These are phyloP conservation scores for Lachnellula willkommii DNA, from an alignment of 2,329 filamentous ascomycete species.

Conservation along the genomic window DNA sequence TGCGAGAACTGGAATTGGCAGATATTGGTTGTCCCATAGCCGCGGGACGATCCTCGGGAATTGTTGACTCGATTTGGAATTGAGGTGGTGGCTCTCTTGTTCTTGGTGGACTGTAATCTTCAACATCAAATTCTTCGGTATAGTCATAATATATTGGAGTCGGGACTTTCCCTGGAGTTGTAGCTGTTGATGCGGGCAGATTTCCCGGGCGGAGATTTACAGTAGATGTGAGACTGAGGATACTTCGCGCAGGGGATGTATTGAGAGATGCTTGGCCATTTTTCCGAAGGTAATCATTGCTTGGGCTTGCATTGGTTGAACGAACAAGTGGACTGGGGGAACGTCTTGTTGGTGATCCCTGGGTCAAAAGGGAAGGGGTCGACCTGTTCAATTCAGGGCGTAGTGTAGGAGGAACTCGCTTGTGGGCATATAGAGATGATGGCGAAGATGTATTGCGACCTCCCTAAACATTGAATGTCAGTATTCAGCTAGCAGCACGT, in stretches of 20 bases:
- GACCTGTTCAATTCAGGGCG: constrained; percentile 28
- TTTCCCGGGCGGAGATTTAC: constrained; percentile 20
- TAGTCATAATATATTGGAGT: constrained; percentile 33
- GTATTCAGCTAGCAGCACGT: not conserved
- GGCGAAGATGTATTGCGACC: constrained; percentile 26
- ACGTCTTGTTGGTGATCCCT: constrained; percentile 24
- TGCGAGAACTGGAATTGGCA: constrained; percentile 1
- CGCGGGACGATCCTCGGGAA: constrained; percentile 27
- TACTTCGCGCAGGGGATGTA: constrained; percentile 29
- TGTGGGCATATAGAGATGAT: constrained; percentile 28
- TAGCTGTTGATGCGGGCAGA: constrained; percentile 20
- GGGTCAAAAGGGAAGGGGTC: constrained; percentile 25
- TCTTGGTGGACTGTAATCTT: constrained; percentile 14
- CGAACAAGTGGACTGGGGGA: constrained; percentile 22
- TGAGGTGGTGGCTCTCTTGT: constrained; percentile 22
- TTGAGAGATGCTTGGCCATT: constrained; percentile 21
- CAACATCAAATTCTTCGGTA: constrained; percentile 32
- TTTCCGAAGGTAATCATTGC: constrained; percentile 21
- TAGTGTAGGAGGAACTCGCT: constrained; percentile 22
- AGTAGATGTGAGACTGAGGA: constrained; percentile 29
- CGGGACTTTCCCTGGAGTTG: constrained; percentile 25
- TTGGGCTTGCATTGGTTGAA: constrained; percentile 13
- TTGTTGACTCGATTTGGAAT: constrained; percentile 28
- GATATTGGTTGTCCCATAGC: constrained; percentile 14
- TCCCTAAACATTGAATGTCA: constrained; percentile 14